Conservation (phyloP, 805 yeast species). For the Barnettozyma vustinii region DNA sequence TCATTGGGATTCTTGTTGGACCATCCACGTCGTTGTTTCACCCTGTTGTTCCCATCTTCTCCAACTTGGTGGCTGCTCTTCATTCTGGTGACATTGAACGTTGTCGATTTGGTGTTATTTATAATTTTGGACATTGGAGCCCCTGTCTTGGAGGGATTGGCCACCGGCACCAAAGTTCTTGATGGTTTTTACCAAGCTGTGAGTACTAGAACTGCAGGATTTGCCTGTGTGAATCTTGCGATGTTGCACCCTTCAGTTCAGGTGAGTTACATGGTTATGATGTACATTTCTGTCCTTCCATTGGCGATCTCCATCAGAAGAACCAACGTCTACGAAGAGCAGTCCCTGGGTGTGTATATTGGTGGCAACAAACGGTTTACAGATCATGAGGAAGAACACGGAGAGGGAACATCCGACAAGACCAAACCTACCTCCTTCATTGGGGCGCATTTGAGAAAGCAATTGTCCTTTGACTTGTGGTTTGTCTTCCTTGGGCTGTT, state of each 20-base stretch:
- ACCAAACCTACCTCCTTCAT: constrained; percentile 57
- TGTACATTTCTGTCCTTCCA: constrained; percentile 96
- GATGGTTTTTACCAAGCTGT: constrained; percentile 89
- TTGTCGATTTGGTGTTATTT: constrained; percentile 74
- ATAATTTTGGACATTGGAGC: constrained; percentile 68
- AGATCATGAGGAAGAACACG: constrained; percentile 3
- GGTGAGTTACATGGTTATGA: constrained; percentile 91
- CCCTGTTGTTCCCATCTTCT: constrained; percentile 81
- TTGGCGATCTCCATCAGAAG: constrained; percentile 93
- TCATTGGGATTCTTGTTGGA: constrained; percentile 82
- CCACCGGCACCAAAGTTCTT: constrained; percentile 64
- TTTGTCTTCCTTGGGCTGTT: constrained; percentile 82
- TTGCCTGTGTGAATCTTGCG: constrained; percentile 65
- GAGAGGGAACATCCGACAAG: constrained; percentile 19
- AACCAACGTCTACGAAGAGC: constrained; percentile 97
- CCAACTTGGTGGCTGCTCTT: constrained; percentile 94
- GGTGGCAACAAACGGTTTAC: constrained; percentile 10
- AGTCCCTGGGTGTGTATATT: constrained; percentile 87
- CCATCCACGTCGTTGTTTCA: constrained; percentile 96
- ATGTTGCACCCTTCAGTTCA: constrained; percentile 84
- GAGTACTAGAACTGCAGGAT: constrained; percentile 92
- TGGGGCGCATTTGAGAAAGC: constrained; percentile 85
- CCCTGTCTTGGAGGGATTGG: constrained; percentile 43
- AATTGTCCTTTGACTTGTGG: constrained; percentile 93
- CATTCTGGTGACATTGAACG: constrained; percentile 67